Percentiles rank a stretch among this genome's conserved stretches.
phyloP scores from a whole-genome alignment of 495 filamentous ascomycete species.

The Daldinia grandis region DNA sequence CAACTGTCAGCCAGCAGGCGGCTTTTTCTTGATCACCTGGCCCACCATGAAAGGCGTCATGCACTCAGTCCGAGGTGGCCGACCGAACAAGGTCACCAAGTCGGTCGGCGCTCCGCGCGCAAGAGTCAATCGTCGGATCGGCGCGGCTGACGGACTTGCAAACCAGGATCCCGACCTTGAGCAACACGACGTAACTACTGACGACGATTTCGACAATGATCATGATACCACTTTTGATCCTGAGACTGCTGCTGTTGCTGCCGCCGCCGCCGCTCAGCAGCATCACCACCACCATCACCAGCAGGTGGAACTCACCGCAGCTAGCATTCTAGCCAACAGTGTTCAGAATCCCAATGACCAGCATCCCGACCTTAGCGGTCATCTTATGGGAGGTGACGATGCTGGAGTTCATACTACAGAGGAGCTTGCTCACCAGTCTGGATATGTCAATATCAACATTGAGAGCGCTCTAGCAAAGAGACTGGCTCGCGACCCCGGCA shows the following conservation, averaged over 20 bases:
- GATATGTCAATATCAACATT: constrained; percentile 51
- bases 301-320: constrained; percentile 42
- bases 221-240: constrained; percentile 41
- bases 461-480: constrained; percentile 60
- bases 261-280: constrained; percentile 44
- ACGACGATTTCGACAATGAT: constrained; percentile 6
- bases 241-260: constrained; percentile 50
- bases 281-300: constrained; percentile 19
- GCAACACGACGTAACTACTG: background rate
- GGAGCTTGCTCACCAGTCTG: constrained; percentile 52
- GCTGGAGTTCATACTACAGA: constrained; percentile 50
- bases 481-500: constrained; percentile 53
- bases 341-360: constrained; percentile 43
- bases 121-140: constrained; percentile 41
- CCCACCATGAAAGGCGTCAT: constrained; percentile 47
- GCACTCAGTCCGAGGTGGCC: constrained; percentile 51
- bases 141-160: constrained; percentile 30
- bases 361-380: constrained; percentile 38
- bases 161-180: constrained; percentile 40
- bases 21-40: constrained; percentile 31
- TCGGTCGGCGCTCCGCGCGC: constrained; percentile 32
- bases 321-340: constrained; percentile 44
- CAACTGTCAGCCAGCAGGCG: constrained; percentile 51
- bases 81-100: constrained; percentile 56
- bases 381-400: constrained; percentile 32